phyloP scores from a whole-genome alignment of 768 basidiomycete species.

The Chalciporus pseudorubinellus region DNA sequence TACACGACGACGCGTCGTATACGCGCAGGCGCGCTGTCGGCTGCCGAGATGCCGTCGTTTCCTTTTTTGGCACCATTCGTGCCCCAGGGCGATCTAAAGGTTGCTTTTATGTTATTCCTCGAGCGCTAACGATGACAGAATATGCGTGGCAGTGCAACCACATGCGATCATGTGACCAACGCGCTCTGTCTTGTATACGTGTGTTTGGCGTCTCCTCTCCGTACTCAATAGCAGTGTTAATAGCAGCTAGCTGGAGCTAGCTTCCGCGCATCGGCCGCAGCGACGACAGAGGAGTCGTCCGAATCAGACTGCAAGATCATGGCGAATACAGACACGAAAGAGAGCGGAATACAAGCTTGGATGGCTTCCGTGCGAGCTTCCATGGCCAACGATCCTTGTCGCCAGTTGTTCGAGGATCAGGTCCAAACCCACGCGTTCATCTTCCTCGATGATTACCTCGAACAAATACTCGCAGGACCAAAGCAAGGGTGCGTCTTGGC shows the following conservation, averaged over 20 bases:
- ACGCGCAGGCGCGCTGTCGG: too few relatives aligned
- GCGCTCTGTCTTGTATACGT: constrained; percentile 23
- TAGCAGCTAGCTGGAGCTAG: too few relatives aligned
- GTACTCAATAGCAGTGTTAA: constrained; percentile 1
- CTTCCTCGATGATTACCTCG: constrained; percentile 77
- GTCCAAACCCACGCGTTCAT: constrained; percentile 73
- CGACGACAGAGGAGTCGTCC: neutral
- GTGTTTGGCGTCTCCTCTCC: constrained; percentile 13
- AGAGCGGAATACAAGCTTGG: constrained; percentile 63
- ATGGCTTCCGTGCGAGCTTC: constrained; percentile 60
- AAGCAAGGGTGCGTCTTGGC: constrained; percentile 56
- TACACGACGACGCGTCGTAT: too few relatives aligned
- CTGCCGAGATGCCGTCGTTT: too few relatives aligned
- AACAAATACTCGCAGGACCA: constrained; percentile 62
- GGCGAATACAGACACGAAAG: constrained; percentile 9
- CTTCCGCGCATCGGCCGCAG: neutral
- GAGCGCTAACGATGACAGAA: neutral
- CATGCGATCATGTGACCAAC: constrained; percentile 27
- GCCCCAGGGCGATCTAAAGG: too few relatives aligned
- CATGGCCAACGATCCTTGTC: constrained; percentile 72
- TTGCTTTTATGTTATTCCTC: too few relatives aligned
- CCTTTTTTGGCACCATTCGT: too few relatives aligned
- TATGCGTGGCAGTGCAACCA: constrained; percentile 11
- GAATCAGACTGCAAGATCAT: constrained; percentile 6
- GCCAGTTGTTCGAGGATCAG: constrained; percentile 68